Evolutionary conservation across 208 protist genomes (phyloP).

Genomic region (Willaertia magna): DNA sequence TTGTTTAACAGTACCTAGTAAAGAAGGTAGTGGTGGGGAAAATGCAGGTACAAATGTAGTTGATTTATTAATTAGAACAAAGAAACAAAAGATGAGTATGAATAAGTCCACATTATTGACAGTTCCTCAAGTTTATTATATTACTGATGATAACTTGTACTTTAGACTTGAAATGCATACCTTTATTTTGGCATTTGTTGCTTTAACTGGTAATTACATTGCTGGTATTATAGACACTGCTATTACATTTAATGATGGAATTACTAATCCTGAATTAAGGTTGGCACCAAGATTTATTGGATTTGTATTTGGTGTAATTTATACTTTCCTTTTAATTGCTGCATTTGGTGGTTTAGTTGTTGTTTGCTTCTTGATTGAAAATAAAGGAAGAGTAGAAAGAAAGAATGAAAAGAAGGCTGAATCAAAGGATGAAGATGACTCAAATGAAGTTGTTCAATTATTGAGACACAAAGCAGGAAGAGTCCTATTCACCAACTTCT

Average conservation of each 20-base stretch:
- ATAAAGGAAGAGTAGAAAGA: not conserved
- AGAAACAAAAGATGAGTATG: not conserved
- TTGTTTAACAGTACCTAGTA: not conserved
- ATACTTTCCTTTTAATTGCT: not conserved
- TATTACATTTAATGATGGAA: not conserved
- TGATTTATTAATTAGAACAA: not conserved
- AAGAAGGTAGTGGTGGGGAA: not conserved
- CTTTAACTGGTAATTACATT: not conserved
- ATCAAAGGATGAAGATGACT: not conserved
- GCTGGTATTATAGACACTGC: not conserved
- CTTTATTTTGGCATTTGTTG: not conserved
- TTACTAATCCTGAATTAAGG: not conserved
- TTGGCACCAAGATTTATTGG: not conserved
- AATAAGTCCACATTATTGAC: not conserved
- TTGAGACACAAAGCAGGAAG: not conserved
- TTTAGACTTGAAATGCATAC: not conserved
- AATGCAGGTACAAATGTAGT: not conserved
- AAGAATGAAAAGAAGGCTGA: not conserved
- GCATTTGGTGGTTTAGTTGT: not conserved
- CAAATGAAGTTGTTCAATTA: too few relatives aligned
- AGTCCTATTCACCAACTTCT: not conserved
- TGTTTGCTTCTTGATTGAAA: not conserved
- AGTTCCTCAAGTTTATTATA: not conserved
- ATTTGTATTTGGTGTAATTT: not conserved
- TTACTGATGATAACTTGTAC: not conserved